A percentile compares a stretch with the other conserved stretches of the same genome.
Conservation (phyloP, 805 yeast species). For the Cyberlindnera japonica region DNA sequence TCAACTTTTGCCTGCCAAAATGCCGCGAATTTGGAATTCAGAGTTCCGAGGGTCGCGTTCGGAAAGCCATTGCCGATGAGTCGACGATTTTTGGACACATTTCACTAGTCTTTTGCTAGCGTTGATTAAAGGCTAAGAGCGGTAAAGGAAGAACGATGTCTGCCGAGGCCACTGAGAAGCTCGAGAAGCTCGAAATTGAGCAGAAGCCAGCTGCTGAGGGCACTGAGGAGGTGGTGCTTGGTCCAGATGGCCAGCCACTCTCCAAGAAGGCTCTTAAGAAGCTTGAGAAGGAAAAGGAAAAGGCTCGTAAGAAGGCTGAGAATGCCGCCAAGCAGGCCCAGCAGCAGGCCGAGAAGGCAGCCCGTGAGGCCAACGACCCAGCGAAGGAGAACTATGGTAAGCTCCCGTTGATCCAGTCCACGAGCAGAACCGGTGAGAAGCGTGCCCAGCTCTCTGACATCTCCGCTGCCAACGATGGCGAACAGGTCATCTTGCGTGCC, state of each 20-base stretch:
- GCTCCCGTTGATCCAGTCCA: slow-evolving; percentile 70
- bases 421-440: slow-evolving; percentile 57
- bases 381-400: slow-evolving; percentile 89
- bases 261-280: slow-evolving; percentile 95
- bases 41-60: no score
- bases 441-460: slow-evolving; percentile 59
- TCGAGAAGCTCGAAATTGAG: slow-evolving; percentile 9
- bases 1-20: no score
- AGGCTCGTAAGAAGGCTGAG: slow-evolving; percentile 89
- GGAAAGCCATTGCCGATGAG: no score
- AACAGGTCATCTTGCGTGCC: slow-evolving; percentile 83
- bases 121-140: no score
- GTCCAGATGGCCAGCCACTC: slow-evolving; percentile 77
- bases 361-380: slow-evolving; percentile 74
- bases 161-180: slow-evolving; percentile 14
- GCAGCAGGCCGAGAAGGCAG: slow-evolving; percentile 66
- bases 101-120: no score
- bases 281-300: slow-evolving; percentile 88
- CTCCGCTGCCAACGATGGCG: slow-evolving; percentile 63
- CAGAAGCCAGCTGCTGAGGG: slow-evolving; percentile 52
- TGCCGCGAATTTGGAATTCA: no score
- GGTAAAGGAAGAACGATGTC: no score
- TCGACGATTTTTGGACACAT: no score
- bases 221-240: slow-evolving; percentile 32
- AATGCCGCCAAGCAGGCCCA: slow-evolving; percentile 85